Evolutionary conservation across 768 basidiomycete species (phyloP), one percentile per base, ranked within the genome.

Genomic region (Solioccasus polychromus): DNA sequence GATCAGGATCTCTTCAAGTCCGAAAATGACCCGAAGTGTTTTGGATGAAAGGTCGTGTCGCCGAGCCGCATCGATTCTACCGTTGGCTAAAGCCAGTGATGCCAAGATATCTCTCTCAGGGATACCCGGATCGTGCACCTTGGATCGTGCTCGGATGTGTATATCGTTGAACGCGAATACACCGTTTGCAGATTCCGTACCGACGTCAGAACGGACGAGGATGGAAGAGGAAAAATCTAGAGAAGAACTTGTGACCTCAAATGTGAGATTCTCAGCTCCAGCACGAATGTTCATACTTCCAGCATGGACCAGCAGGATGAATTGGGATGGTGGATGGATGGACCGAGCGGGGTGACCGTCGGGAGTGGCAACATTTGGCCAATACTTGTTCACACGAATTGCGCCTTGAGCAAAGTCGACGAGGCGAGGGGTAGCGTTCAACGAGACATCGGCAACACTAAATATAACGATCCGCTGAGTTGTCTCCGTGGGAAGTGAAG

Each of bases 231-330:
- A 64, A 57, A 39, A 52, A 50, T 51, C 41, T 5, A 63, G 25
- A 8, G 52, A 62, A 32, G 62, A 64, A 20, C 77, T 57, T 14
- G 75, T 76, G 44, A 83, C 72, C 42, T 85, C 86, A 44, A 87
- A 75, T 15, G 78, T 69, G 23, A 90, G 69, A 55, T 82, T 88
- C 57, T 84, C 83, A 7, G 86, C 85, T 5, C 78, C 81, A 8
- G 85, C 85, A 44, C 75, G 77, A n/a, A 86, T 56, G 22, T 71
- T 71, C 34, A 85, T 51, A 8, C 60, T 68, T 7, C 65, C 69
- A 38, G 83, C 53, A 28, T 66, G 65, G 6, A 76, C 58, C 5
- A 73, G 62, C 11, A 76, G 34, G 40, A 80, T 73, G 7, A 58
- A 30, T 35, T 68, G 53, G 44, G 48, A 67, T 31, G 42, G 50